phyloP scores from a whole-genome alignment of 1,139 yeast genomes.

The Meyerozyma smithsonii region DNA sequence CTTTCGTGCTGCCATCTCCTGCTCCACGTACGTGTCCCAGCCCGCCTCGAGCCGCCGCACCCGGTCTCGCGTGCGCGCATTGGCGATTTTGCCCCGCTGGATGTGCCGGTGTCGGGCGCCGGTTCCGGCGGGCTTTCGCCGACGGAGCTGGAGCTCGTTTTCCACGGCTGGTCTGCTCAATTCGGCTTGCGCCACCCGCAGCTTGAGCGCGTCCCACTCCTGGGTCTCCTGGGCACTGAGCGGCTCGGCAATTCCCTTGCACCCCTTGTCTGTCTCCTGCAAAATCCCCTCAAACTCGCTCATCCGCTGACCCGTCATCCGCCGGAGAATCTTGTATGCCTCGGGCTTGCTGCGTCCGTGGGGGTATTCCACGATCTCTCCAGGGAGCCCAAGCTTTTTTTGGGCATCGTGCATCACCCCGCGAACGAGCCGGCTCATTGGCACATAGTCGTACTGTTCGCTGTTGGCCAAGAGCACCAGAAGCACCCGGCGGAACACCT shows the following conservation, averaged over 20 bases:
- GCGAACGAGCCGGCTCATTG: constrained; percentile 16
- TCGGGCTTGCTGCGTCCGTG: constrained; percentile 18
- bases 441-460: constrained; percentile 4
- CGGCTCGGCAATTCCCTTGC: constrained; percentile 7
- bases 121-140: too few relatives aligned
- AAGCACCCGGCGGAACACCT: constrained; percentile 11
- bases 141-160: neutral
- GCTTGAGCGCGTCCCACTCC: constrained; percentile 6
- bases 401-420: constrained; percentile 24
- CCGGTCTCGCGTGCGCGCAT: neutral
- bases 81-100: neutral
- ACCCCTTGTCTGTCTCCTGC: constrained; percentile 6
- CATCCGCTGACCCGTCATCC: constrained; percentile 17
- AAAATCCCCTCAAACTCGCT: constrained; percentile 19
- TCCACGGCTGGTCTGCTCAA: neutral
- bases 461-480: constrained; percentile 9
- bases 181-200: neutral
- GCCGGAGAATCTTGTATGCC: constrained; percentile 23
- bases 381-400: constrained; percentile 18
- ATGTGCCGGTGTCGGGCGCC: neutral
- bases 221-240: constrained; percentile 6
- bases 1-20: neutral
- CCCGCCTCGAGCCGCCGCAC: constrained; percentile 1
- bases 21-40: neutral
- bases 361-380: constrained; percentile 13